phyloP scores from a whole-genome alignment of 345 rosid species.

The Populus ilicifolia region DNA sequence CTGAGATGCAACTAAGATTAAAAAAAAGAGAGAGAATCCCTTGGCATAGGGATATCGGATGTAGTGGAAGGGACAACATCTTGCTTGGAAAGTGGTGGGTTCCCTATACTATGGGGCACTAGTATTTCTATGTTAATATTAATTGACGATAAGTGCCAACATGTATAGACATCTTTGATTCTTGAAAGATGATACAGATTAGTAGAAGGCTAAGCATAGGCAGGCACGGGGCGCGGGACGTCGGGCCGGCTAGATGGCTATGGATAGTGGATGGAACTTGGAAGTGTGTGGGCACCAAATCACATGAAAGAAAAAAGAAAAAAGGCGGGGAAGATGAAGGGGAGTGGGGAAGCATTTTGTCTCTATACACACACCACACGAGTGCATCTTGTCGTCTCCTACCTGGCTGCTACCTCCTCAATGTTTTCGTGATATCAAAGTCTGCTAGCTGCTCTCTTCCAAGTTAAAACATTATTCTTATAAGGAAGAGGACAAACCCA shows the following conservation, averaged over 20 bases:
- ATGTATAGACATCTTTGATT: neutral
- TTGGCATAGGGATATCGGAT: neutral
- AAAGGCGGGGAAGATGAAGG: no score
- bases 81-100: slow-evolving; percentile 1
- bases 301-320: neutral
- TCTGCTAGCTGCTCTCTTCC: no score
- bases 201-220: neutral
- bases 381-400: slow-evolving; percentile 18
- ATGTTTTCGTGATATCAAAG: neutral
- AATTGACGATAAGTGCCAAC: neutral
- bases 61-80: neutral
- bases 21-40: neutral
- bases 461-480: no score
- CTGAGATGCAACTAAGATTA: neutral
- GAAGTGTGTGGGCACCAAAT: neutral
- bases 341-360: slow-evolving; percentile 14
- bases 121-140: no score
- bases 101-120: neutral
- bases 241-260: neutral
- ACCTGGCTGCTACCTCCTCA: slow-evolving; percentile 8
- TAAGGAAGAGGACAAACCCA: neutral
- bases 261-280: neutral
- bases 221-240: slow-evolving; percentile 25
- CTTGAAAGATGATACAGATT: neutral
- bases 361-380: slow-evolving; percentile 25